These are phyloP conservation scores for Leccinum pseudoinsigne DNA, from an alignment of 1,284 basidiomycete species.

Conservation along the genomic window DNA sequence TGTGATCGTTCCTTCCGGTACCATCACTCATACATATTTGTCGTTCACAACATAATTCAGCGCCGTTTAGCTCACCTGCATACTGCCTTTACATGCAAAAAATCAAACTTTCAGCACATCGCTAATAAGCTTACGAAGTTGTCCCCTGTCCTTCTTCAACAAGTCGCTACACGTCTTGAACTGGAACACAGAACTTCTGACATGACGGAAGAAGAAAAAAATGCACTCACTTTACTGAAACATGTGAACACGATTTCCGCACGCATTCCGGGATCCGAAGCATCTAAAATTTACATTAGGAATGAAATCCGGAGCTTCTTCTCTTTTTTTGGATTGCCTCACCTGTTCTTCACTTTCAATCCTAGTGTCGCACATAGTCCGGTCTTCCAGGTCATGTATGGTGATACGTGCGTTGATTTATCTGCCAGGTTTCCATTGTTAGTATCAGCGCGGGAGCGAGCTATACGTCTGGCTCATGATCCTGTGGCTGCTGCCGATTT, in stretches of 20 bases:
- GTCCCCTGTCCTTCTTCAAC: too few species aligned
- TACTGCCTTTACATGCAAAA: conserved; percentile 6
- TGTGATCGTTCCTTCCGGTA: conserved; percentile 6
- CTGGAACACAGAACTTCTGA: conserved; percentile 1
- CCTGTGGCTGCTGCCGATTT: conserved; percentile 12
- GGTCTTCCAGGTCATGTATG: conserved; percentile 18
- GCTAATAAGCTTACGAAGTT: background rate
- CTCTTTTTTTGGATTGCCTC: conserved; percentile 10
- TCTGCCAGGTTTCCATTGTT: conserved; percentile 7
- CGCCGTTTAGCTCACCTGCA: conserved; percentile 6
- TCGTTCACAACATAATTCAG: conserved; percentile 6
- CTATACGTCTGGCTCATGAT: conserved; percentile 9
- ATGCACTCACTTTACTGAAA: background rate
- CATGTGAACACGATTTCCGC: conserved; percentile 13
- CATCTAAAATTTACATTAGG: conserved; percentile 8
- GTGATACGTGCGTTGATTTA: conserved; percentile 8
- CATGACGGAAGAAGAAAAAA: background rate
- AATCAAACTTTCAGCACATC: background rate
- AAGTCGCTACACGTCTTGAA: background rate
- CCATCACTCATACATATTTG: conserved; percentile 12
- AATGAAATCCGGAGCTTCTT: conserved; percentile 9
- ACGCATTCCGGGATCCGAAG: conserved; percentile 11
- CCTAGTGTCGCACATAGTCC: conserved; percentile 13
- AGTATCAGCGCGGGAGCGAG: background rate
- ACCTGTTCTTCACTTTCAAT: conserved; percentile 18